phyloP scores from a whole-genome alignment of 2,329 filamentous ascomycete genomes.

The Apiospora marii region DNA sequence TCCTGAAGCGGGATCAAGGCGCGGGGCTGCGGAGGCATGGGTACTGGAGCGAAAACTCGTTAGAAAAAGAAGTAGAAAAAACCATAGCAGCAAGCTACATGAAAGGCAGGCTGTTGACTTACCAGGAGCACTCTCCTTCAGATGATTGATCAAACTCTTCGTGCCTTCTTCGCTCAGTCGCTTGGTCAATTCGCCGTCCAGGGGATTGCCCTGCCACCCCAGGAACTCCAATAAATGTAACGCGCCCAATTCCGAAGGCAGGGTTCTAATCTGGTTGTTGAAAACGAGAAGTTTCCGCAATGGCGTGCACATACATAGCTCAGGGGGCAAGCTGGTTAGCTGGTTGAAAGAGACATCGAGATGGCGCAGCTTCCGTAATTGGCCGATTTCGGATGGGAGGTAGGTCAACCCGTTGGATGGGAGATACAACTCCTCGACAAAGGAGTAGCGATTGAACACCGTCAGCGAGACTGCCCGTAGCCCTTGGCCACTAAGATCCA shows the following conservation, averaged over 20 bases:
- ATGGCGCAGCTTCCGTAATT: slow-evolving; percentile 80
- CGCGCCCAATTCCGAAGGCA: slow-evolving; percentile 89
- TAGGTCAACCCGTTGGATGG: slow-evolving; percentile 88
- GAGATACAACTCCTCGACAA: slow-evolving; percentile 91
- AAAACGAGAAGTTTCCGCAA: slow-evolving; percentile 86
- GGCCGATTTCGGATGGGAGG: slow-evolving; percentile 83
- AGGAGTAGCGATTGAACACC: slow-evolving; percentile 82
- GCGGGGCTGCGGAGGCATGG: slow-evolving; percentile 78
- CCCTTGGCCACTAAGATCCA: slow-evolving; percentile 97
- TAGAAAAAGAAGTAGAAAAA: not conserved
- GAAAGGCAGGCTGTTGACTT: slow-evolving; percentile 48
- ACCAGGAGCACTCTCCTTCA: slow-evolving; percentile 88
- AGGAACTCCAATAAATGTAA: slow-evolving; percentile 88
- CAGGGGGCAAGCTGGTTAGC: slow-evolving; percentile 80
- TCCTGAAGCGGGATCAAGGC: slow-evolving; percentile 81
- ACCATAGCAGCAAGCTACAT: not conserved
- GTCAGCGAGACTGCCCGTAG: slow-evolving; percentile 80
- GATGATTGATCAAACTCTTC: slow-evolving; percentile 79
- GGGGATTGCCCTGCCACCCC: slow-evolving; percentile 90
- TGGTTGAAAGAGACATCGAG: slow-evolving; percentile 92
- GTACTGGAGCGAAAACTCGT: slow-evolving; percentile 59
- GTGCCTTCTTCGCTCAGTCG: slow-evolving; percentile 89
- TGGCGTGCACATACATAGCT: slow-evolving; percentile 97
- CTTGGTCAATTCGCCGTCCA: slow-evolving; percentile 78
- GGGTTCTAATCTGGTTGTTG: slow-evolving; percentile 83